Percentiles rank a stretch among this genome's conserved stretches.
These are phyloP conservation scores for Candida krabiensis DNA, from an alignment of 805 yeast genomes.

Conservation along the genomic window DNA sequence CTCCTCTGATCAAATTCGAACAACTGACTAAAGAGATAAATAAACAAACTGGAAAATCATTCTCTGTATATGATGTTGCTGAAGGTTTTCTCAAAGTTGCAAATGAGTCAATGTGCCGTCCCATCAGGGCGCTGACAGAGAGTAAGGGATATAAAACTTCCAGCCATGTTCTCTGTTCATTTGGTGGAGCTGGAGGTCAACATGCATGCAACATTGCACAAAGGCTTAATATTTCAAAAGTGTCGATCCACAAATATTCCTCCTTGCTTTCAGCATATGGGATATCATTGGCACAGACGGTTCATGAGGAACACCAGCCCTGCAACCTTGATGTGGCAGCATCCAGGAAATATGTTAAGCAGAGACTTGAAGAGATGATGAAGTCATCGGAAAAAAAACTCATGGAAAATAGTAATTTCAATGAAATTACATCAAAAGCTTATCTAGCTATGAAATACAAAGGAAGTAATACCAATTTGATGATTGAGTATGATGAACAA, in stretches of 20 bases:
- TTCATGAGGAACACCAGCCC: conserved; percentile 71
- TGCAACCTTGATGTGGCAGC: too few relatives aligned
- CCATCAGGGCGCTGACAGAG: conserved; percentile 78
- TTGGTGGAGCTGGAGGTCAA: conserved; percentile 94
- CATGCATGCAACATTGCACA: conserved; percentile 76
- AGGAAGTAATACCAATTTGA: conserved; percentile 83
- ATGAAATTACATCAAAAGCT: conserved; percentile 55
- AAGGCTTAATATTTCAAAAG: conserved; percentile 60
- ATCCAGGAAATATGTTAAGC: conserved; percentile 35
- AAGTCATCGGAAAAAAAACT: too few relatives aligned
- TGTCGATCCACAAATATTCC: conserved; percentile 74
- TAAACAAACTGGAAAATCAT: too few relatives aligned
- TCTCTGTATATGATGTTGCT: conserved; percentile 69
- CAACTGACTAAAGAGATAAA: conserved; percentile 58
- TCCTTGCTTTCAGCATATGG: conserved; percentile 84
- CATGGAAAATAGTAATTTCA: too few relatives aligned
- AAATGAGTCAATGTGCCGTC: conserved; percentile 81
- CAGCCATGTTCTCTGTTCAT: conserved; percentile 68
- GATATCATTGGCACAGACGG: conserved; percentile 79
- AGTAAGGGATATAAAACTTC: conserved; percentile 70
- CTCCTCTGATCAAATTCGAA: conserved; percentile 48
- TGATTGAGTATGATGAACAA: conserved; percentile 44
- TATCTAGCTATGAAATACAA: conserved; percentile 75
- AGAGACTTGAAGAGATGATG: conserved; percentile 46
- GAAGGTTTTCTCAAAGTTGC: conserved; percentile 79